A percentile compares a stretch with the other conserved stretches of the same genome.
Evolutionary conservation across 2,329 filamentous ascomycete species (phyloP).

Genomic region (Fusarium transvaalense): DNA sequence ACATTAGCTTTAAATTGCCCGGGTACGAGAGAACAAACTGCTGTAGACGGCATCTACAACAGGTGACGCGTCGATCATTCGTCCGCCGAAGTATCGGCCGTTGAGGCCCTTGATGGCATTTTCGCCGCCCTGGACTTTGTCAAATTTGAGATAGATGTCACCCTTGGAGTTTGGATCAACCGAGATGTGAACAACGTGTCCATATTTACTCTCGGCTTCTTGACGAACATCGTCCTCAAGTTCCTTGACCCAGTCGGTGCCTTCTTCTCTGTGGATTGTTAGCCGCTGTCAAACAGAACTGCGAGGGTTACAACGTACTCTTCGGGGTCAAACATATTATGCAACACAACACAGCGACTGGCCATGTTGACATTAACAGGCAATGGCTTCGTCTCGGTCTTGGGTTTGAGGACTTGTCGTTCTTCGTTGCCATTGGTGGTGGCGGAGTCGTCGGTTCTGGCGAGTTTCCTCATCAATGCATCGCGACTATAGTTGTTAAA

Average conservation of each 20-base stretch:
- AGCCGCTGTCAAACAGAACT: constrained; percentile 43
- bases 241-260: constrained; percentile 90
- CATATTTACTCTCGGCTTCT: constrained; percentile 96
- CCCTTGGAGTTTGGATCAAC: constrained; percentile 93
- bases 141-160: constrained; percentile 99
- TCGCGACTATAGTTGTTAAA: constrained; percentile 99
- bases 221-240: constrained; percentile 92
- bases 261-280: constrained; percentile 76
- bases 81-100: constrained; percentile 93
- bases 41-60: constrained; percentile 99
- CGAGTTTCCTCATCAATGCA: constrained; percentile 98
- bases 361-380: constrained; percentile 91
- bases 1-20: constrained; percentile 79
- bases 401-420: constrained; percentile 80
- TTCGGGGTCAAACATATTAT: constrained; percentile 93
- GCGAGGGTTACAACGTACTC: constrained; percentile 74
- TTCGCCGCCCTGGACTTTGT: constrained; percentile 92
- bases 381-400: constrained; percentile 81
- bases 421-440: constrained; percentile 73
- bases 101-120: constrained; percentile 98
- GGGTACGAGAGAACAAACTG: constrained; percentile 90
- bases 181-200: constrained; percentile 96
- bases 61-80: constrained; percentile 92
- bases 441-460: constrained; percentile 85
- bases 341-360: constrained; percentile 91